Base-by-base conservation (phyloP, 805 yeast genomes). In the Candida tibetensis region DNA sequence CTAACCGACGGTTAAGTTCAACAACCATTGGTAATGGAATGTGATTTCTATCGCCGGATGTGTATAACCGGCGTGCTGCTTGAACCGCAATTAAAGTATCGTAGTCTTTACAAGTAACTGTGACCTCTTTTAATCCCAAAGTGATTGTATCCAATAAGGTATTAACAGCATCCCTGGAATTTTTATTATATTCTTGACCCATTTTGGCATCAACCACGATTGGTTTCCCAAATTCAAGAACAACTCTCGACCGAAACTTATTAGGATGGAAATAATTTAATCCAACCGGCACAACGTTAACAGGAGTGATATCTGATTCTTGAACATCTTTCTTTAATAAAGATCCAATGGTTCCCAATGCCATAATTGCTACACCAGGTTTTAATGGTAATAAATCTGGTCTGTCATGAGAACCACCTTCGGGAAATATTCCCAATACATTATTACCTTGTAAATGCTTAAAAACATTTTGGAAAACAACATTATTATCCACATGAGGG, bases 331-430 rank as follows among this genome's bases (percentile, higher is more conserved):
- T 41, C 5, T 49, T 52, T 21, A 49, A 34, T 23, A 44, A 45
- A 4, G 62, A 48, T 1, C 66, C 62, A 8, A 60, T 59, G 1
- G 72, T 66, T 2, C 73, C 73, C 18, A 68, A 44, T 0, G 72
- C 73, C 73, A 68, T 68, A 13, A 68, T 61, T 3, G 72, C 72
- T 17, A 68, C 72, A 1, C 73, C 73, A 0, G 73, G 71, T 39
- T 67, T 68, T 40, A 68, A 53, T 13, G 73, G 73, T 28, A 67
- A 53, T 35, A 68, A 58, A 32, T 63, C 66, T 2, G 72, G 62
- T 21, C 72, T 45, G 42, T 68, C 73, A 41, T 68, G 72, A 27
- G 67, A 63, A 5, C 73, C 73, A 9, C 73, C 73, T 42, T 68
- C 73, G 7, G 72, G 73, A 39, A 68, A 68, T 12, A 67, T 63